These are phyloP conservation scores for Pseudogymnoascus sp. DNA, from an alignment of 2,329 filamentous ascomycete species.

Conservation along the genomic window DNA sequence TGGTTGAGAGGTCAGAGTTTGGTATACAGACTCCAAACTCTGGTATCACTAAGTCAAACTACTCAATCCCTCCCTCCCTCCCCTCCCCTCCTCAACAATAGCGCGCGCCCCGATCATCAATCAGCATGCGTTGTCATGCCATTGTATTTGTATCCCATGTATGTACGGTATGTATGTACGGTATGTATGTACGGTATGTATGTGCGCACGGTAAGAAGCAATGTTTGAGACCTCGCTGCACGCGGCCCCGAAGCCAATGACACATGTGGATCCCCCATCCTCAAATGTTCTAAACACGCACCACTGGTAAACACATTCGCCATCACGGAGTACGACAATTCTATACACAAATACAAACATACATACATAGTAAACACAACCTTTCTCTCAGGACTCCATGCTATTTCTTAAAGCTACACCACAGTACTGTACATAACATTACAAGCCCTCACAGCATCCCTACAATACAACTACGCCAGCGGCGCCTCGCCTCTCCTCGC, in stretches of 20 bases:
- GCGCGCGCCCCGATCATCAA: not conserved
- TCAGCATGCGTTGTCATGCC: slow-evolving; percentile 1
- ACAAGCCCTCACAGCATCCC: not conserved
- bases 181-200: not conserved
- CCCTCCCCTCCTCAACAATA: not conserved
- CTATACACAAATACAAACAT: not conserved
- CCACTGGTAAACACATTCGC: not conserved
- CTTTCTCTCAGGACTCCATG: not conserved
- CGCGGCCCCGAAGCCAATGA: not conserved
- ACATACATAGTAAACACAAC: not conserved
- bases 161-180: not conserved
- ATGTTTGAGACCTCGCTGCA: slow-evolving; percentile 6
- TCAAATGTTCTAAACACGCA: not conserved
- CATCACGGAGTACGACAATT: not conserved
- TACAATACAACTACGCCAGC: not conserved
- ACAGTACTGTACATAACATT: not conserved
- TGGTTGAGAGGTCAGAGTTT: not conserved
- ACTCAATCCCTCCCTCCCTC: not conserved
- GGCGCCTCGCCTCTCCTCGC: not conserved
- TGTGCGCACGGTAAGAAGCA: not conserved
- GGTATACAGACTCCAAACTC: not conserved
- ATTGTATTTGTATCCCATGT: not conserved
- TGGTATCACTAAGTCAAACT: not conserved
- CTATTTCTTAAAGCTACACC: not conserved
- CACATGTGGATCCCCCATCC: not conserved